Evolutionary conservation across 768 basidiomycete species (phyloP).

Genomic region (Suillus ampliporus): DNA sequence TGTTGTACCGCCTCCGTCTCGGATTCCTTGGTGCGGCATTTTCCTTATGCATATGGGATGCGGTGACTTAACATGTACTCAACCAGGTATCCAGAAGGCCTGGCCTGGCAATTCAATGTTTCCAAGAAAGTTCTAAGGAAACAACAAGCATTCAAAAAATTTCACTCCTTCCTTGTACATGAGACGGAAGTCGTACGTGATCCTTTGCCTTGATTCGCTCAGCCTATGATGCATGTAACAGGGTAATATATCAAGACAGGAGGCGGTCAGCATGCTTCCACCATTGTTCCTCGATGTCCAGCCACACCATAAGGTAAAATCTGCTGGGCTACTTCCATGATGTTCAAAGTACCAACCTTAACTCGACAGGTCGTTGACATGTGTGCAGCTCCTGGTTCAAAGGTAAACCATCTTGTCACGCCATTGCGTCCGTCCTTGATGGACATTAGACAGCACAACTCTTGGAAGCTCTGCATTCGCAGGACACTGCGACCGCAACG

Average conservation of each 20-base stretch:
- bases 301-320: slow-evolving; percentile 80
- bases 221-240: slow-evolving; percentile 33
- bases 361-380: slow-evolving; percentile 81
- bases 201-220: neutral
- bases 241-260: slow-evolving; percentile 96
- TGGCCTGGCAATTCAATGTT: slow-evolving; percentile 96
- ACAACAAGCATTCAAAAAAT: slow-evolving; percentile 88
- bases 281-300: slow-evolving; percentile 94
- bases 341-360: slow-evolving; percentile 6
- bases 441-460: slow-evolving; percentile 84
- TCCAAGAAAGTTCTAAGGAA: slow-evolving; percentile 88
- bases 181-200: slow-evolving; percentile 92
- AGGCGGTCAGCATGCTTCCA: slow-evolving; percentile 99
- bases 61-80: neutral
- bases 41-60: neutral
- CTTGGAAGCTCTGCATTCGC: slow-evolving; percentile 90
- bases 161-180: slow-evolving; percentile 95
- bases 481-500: slow-evolving; percentile 65
- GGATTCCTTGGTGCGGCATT: slow-evolving; percentile 76
- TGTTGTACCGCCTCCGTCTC: slow-evolving; percentile 75
- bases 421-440: slow-evolving; percentile 3
- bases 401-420: slow-evolving; percentile 51
- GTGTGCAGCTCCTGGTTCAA: slow-evolving; percentile 98
- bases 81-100: slow-evolving; percentile 88
- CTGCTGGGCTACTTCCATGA: slow-evolving; percentile 3